phyloP scores from a whole-genome alignment of 495 filamentous ascomycete genomes.

The Aspergillus sclerotiicarbonarius region DNA sequence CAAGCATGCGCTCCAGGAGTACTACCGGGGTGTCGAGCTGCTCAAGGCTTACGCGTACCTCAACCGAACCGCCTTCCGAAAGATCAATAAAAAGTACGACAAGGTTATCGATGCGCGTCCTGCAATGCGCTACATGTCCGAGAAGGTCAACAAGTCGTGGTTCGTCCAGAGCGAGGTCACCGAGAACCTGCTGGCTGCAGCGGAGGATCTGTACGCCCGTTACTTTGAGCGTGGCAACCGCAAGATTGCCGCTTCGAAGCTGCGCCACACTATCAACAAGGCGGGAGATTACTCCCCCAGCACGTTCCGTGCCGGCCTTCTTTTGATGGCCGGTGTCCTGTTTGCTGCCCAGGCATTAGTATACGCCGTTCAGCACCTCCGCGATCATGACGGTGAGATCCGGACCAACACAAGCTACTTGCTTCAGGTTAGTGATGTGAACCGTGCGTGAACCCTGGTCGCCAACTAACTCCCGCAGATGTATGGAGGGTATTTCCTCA shows the following conservation, averaged over 20 bases:
- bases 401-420: constrained; percentile 66
- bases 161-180: constrained; percentile 84
- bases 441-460: not conserved
- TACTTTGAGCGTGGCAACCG: constrained; percentile 90
- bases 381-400: constrained; percentile 43
- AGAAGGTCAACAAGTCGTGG: constrained; percentile 85
- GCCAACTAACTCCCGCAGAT: constrained; percentile 52
- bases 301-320: constrained; percentile 77
- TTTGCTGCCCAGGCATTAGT: constrained; percentile 75
- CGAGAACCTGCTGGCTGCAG: constrained; percentile 70
- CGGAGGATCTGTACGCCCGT: constrained; percentile 88
- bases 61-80: constrained; percentile 90
- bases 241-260: constrained; percentile 83
- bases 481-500: constrained; percentile 82
- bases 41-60: constrained; percentile 85
- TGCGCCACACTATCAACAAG: constrained; percentile 65
- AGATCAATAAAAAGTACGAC: constrained; percentile 99
- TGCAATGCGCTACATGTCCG: constrained; percentile 79
- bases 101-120: constrained; percentile 79
- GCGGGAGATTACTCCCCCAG: constrained; percentile 67
- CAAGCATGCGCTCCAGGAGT: constrained; percentile 86
- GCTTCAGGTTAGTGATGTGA: constrained; percentile 54
- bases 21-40: constrained; percentile 86
- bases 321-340: constrained; percentile 69
- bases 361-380: constrained; percentile 56